phyloP scores from a whole-genome alignment of 2,329 filamentous ascomycete species.

The Neospermospora avenae region DNA sequence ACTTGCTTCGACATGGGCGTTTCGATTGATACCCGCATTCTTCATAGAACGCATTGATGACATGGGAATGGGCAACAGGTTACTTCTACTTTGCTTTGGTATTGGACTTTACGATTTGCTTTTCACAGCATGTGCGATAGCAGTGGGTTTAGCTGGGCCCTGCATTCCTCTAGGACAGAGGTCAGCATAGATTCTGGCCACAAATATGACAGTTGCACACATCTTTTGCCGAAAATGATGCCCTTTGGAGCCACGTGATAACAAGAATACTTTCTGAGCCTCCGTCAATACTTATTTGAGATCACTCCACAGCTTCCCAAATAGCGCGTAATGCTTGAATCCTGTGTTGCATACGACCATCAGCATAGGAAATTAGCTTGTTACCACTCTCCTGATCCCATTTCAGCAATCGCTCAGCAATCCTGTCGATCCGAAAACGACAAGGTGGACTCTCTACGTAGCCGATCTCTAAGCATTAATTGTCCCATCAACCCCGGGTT shows the following conservation, averaged over 20 bases:
- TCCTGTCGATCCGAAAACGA: no score
- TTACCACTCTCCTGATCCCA: no score
- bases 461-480: no score
- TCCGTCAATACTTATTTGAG: no score
- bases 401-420: no score
- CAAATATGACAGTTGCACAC: conserved; percentile 5
- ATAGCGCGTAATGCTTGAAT: no score
- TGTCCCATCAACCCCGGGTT: no score
- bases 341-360: no score
- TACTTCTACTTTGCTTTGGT: conserved; percentile 20
- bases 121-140: conserved; percentile 20
- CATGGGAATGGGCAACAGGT: conserved; percentile 22
- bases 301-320: no score
- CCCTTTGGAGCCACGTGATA: not conserved
- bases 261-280: no score
- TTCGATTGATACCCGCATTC: conserved; percentile 36
- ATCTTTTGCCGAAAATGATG: not conserved
- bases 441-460: no score
- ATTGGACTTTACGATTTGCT: conserved; percentile 19
- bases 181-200: conserved; percentile 24
- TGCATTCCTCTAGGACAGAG: conserved; percentile 24
- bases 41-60: conserved; percentile 32
- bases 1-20: conserved; percentile 33
- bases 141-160: conserved; percentile 15
- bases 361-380: not conserved